Conservation (phyloP, 768 basidiomycete species). For the Leucocoprinus birnbaumii region DNA sequence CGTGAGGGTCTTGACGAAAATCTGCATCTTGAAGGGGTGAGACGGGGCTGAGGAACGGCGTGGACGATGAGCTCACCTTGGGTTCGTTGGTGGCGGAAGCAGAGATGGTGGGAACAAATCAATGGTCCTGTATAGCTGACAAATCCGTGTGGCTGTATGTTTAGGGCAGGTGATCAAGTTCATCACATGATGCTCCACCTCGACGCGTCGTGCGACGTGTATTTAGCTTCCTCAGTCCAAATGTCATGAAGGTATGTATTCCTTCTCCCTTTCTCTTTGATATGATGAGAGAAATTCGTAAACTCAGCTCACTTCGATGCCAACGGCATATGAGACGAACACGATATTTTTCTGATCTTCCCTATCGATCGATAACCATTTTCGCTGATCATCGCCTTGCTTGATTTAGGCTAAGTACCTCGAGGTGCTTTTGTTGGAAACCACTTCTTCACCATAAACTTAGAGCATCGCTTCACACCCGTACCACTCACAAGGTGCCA, state of each 20-base stretch:
- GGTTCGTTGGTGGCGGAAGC: slow-evolving; percentile 17
- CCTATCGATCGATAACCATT: background rate
- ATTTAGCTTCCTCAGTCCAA: background rate
- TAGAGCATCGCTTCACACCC: too few species aligned
- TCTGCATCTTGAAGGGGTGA: slow-evolving; percentile 39
- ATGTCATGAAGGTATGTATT: slow-evolving; percentile 11
- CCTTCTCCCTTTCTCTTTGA: background rate
- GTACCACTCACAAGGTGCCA: too few species aligned
- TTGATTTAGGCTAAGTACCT: too few species aligned
- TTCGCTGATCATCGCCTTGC: too few species aligned
- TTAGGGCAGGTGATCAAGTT: slow-evolving; percentile 33
- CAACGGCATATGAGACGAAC: slow-evolving; percentile 51
- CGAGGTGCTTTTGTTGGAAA: too few species aligned
- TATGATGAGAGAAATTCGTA: slow-evolving; percentile 24
- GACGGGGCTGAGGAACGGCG: slow-evolving; percentile 11
- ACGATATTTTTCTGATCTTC: slow-evolving; percentile 38
- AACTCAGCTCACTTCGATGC: slow-evolving; percentile 73
- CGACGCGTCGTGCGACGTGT: slow-evolving; percentile 15
- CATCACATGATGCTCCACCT: slow-evolving; percentile 6
- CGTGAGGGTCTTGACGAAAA: slow-evolving; percentile 79
- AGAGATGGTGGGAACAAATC: slow-evolving; percentile 24
- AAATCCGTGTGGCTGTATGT: slow-evolving; percentile 32
- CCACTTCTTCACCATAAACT: too few species aligned
- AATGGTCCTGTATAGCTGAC: slow-evolving; percentile 24
- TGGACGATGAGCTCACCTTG: slow-evolving; percentile 27